A percentile compares a stretch with the other conserved stretches of the same genome.
phyloP scores from a whole-genome alignment of 1,284 basidiomycete genomes.

The Bjerkandera adusta region DNA sequence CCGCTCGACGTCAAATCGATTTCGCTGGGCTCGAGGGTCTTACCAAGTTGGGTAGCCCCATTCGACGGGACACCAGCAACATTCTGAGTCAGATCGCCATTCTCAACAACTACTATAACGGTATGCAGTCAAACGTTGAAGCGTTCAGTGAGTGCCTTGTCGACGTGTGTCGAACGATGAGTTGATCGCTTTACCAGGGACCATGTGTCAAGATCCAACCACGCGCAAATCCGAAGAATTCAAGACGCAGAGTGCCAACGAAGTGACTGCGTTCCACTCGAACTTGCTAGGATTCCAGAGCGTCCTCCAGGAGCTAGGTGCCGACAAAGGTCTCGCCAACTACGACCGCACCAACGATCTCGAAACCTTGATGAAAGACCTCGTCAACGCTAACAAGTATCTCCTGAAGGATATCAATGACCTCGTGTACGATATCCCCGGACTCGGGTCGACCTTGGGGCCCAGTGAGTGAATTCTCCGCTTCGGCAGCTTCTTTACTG shows the following conservation, averaged over 20 bases:
- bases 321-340: slow-evolving; percentile 51
- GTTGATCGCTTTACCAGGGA: slow-evolving; percentile 6
- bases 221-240: slow-evolving; percentile 26
- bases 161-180: neutral
- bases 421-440: slow-evolving; percentile 38
- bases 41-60: no score
- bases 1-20: neutral
- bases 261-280: slow-evolving; percentile 38
- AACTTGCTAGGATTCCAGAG: slow-evolving; percentile 38
- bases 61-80: slow-evolving; percentile 18
- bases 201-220: slow-evolving; percentile 11
- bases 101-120: slow-evolving; percentile 24
- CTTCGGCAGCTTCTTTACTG: slow-evolving; percentile 1
- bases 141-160: slow-evolving; percentile 26
- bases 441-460: slow-evolving; percentile 48
- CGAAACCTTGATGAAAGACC: slow-evolving; percentile 48
- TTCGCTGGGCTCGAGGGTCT: no score
- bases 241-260: slow-evolving; percentile 35
- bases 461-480: slow-evolving; percentile 43
- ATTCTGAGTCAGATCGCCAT: slow-evolving; percentile 22
- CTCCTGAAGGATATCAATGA: slow-evolving; percentile 30
- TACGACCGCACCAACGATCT: slow-evolving; percentile 44
- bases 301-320: slow-evolving; percentile 34
- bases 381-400: slow-evolving; percentile 48
- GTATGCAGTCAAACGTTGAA: slow-evolving; percentile 22